Evolutionary conservation across 164 flowering plant species (phyloP), one percentile per base, ranked within the genome.

Genomic region (Tetrastigma voinierianum): DNA sequence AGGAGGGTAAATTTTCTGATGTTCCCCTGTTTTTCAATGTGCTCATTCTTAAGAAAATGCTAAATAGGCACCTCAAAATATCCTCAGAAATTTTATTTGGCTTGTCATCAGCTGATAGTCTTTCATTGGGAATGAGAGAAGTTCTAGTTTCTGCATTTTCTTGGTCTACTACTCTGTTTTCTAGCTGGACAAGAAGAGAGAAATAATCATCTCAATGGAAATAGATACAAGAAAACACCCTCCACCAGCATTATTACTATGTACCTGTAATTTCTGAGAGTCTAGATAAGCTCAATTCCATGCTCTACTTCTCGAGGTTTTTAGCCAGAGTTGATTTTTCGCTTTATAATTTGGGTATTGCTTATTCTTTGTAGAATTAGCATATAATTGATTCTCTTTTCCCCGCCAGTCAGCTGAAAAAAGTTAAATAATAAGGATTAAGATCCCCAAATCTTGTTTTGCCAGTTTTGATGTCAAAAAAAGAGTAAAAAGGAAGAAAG

Each of bases 11-110:
- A 51, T 52, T 65, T 45, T 82, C 89, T 10, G 77, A 65, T 21
- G 61, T 54, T 13, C 47, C 59, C 61, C 61, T 67, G 12, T 67
- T 76, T 62, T 77, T 83, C n/a, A 48, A 60, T 11, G 78, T 67
- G 77, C 84, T 81, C 88, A 87, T 82, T 76, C 90, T 77, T 49
- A 78, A 59, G 74, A 89, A 82, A 74, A 93, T 88, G 72, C 73
- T 83, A 18, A 76, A 75, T 55, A 89, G 76, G 80, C 93, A 88
- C 73, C 75, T 86, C 69, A 90, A 54, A 15, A 84, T 67, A 47
- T 81, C 79, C 76, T 90, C 91, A 11, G 96, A 86, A 43, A 83
- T 67, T 70, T 64, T 84, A 72, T 86, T 88, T 47, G 96, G 93
- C 15, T 74, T 68, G 40, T 82, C 82, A 24, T 62, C 78, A 56